Evolutionary conservation across 78 protist genomes (phyloP), one percentile per base, ranked within the genome.

Genomic region (Fonticula alba): DNA sequence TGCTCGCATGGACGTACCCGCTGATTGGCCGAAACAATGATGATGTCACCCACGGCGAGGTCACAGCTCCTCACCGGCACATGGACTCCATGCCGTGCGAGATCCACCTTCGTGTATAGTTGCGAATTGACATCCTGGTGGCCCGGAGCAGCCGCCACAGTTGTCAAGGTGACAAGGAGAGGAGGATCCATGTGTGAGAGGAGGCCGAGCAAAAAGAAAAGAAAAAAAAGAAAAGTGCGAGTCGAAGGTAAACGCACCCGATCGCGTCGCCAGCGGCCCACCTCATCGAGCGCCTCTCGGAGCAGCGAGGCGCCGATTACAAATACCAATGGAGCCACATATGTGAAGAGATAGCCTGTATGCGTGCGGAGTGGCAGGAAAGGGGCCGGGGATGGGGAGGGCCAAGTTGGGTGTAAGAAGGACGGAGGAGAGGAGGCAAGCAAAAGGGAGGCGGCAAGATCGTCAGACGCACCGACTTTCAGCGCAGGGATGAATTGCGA

Each of bases 221-320:
- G n/a, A n/a, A n/a, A n/a, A n/a, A n/a, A n/a, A n/a, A n/a, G n/a
- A n/a, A n/a, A n/a, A n/a, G n/a, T n/a, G n/a, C n/a, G n/a, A n/a
- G n/a, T n/a, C n/a, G n/a, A n/a, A n/a, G n/a, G n/a, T n/a, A n/a
- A n/a, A 38, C 43, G 43, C 43, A 38, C 43, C 11, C 15, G 4
- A 29, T 68, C 73, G 4, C 61, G 57, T 36, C 40, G 38, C 11
- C 14, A 55, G 1, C 72, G 50, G 20, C 14, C 27, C 4, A 0
- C 62, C 56, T 80, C 84, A 7, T 80, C 84, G 36, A 3, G 37
- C 27, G 56, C 72, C 6, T 74, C 79, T 24, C 65, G 62, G 46
- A 51, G 1, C 11, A 66, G 56, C 15, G 80, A 55, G 7, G 69
- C 79, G 32, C 64, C n/a, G 31, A 80, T 33, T 20, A 80, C 80